These are phyloP conservation scores for Zalaria obscura DNA, from an alignment of 2,329 filamentous ascomycete genomes.

Conservation along the genomic window DNA sequence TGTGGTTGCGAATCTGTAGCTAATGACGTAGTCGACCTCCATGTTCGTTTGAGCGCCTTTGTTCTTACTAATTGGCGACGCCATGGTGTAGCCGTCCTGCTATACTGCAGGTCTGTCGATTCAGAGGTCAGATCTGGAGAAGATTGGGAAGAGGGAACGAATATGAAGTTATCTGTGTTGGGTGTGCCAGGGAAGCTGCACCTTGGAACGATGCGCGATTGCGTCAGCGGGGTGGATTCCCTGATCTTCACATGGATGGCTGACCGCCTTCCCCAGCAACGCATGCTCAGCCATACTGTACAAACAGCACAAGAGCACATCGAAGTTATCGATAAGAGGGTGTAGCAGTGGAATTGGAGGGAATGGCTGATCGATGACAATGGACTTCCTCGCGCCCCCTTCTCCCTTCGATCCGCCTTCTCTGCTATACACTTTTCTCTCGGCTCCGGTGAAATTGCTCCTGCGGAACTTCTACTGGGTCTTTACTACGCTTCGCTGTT, in stretches of 20 bases:
- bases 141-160: too few relatives aligned
- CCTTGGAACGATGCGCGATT: too few relatives aligned
- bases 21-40: conserved; percentile 78
- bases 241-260: too few relatives aligned
- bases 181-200: too few relatives aligned
- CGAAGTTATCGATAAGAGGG: too few relatives aligned
- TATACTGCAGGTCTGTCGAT: not conserved
- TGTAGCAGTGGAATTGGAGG: too few relatives aligned
- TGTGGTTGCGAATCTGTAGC: conserved; percentile 56
- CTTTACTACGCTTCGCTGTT: conserved; percentile 53
- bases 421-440: conserved; percentile 11
- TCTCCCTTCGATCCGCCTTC: conserved; percentile 11
- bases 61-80: conserved; percentile 14
- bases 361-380: not conserved
- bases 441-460: conserved; percentile 24
- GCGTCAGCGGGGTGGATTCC: too few relatives aligned
- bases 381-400: conserved; percentile 1
- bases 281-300: too few relatives aligned
- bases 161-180: too few relatives aligned
- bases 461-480: conserved; percentile 26
- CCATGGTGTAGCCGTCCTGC: not conserved
- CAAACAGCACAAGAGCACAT: too few relatives aligned
- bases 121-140: too few relatives aligned
- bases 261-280: too few relatives aligned
- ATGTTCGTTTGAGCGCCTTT: conserved; percentile 37